Evolutionary conservation across 2,329 filamentous ascomycete genomes (phyloP).

Genomic region (Colletotrichum plurivorum): DNA sequence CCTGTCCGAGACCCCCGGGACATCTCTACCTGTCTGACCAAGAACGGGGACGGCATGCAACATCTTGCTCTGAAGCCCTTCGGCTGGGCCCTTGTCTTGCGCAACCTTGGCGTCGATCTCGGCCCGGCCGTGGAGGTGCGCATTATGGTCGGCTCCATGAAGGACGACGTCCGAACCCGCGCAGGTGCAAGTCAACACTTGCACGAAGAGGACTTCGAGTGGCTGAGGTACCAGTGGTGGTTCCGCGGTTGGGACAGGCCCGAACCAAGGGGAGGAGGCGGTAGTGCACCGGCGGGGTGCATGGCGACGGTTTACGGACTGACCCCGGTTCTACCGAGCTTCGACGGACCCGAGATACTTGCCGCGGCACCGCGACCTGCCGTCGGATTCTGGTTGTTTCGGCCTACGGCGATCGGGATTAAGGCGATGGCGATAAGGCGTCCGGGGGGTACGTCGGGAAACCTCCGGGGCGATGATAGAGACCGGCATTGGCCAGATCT

Average conservation of each 20-base stretch:
- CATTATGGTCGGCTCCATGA: slow-evolving; percentile 16
- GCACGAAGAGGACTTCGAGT: slow-evolving; percentile 33
- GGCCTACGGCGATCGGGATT: slow-evolving; percentile 13
- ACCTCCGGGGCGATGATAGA: slow-evolving; percentile 3
- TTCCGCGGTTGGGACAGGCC: slow-evolving; percentile 30
- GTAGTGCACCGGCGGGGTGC: slow-evolving; percentile 22
- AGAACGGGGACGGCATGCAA: neutral
- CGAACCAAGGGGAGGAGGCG: neutral
- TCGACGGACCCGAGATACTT: slow-evolving; percentile 25
- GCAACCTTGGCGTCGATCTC: slow-evolving; percentile 7
- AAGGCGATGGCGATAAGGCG: neutral
- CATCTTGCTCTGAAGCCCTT: slow-evolving; percentile 2
- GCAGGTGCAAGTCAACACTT: slow-evolving; percentile 11
- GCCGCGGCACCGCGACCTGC: slow-evolving; percentile 30
- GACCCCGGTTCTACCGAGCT: neutral
- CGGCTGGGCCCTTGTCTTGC: slow-evolving; percentile 14
- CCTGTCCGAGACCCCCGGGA: slow-evolving; percentile 17
- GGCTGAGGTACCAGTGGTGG: slow-evolving; percentile 32
- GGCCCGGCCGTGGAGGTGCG: slow-evolving; percentile 14
- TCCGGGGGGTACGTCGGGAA: neutral
- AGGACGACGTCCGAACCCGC: neutral
- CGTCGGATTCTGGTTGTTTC: slow-evolving; percentile 36
- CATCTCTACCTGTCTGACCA: slow-evolving; percentile 7
- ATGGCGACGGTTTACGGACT: slow-evolving; percentile 19
- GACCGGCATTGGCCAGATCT: slow-evolving; percentile 27